A percentile compares a stretch with the other conserved stretches of the same genome.
phyloP scores from a whole-genome alignment of 768 basidiomycete genomes.

The Leccinellum albellum region DNA sequence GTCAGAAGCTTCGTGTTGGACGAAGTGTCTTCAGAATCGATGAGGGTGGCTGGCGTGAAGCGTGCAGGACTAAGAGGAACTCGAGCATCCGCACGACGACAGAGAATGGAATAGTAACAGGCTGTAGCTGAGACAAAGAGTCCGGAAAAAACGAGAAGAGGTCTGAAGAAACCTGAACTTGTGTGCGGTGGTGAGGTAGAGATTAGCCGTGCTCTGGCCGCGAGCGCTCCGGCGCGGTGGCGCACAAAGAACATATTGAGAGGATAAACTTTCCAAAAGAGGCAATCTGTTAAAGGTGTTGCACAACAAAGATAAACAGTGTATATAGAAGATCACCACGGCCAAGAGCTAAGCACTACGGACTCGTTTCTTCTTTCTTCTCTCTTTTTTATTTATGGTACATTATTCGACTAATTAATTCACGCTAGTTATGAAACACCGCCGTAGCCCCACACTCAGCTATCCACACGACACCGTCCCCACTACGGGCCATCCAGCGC shows the following conservation, averaged over 20 bases:
- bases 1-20: constrained; percentile 63
- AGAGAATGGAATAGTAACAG: constrained; percentile 51
- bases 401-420: neutral
- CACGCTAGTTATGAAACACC: constrained; percentile 23
- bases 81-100: constrained; percentile 43
- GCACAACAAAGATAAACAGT: constrained; percentile 25
- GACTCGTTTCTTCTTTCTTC: neutral
- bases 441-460: constrained; percentile 21
- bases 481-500: constrained; percentile 21
- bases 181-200: neutral
- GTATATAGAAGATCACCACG: neutral
- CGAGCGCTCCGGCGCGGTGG: neutral
- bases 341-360: too few relatives aligned
- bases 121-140: constrained; percentile 42
- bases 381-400: neutral
- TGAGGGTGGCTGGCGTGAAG: constrained; percentile 59
- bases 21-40: constrained; percentile 49
- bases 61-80: constrained; percentile 40
- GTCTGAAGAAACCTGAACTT: neutral
- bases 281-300: constrained; percentile 13
- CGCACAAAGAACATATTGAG: constrained; percentile 13
- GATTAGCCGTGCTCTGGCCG: too few relatives aligned
- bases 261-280: constrained; percentile 12
- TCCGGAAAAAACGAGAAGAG: constrained; percentile 33
- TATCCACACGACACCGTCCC: constrained; percentile 10